Conservation (phyloP, 305 asterid genomes). For the Rubia tinctorum region DNA sequence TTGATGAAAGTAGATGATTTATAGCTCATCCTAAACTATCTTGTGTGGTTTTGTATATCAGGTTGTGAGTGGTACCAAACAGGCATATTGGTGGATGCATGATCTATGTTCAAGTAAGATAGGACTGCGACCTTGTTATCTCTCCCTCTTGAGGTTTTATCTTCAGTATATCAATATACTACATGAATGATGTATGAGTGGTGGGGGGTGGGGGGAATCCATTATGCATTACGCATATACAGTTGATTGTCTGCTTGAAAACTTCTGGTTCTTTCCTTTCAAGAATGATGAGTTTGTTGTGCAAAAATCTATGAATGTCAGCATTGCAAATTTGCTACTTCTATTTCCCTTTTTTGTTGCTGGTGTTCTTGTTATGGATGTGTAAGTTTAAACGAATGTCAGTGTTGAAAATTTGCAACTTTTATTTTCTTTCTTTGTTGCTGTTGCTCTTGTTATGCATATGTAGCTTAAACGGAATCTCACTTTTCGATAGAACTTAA, state of each 20-base stretch:
- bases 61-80: constrained; percentile 25
- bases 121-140: neutral
- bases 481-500: neutral
- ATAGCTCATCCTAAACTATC: neutral
- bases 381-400: no score
- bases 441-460: neutral
- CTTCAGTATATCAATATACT: neutral
- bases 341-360: neutral
- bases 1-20: neutral
- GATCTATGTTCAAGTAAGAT: constrained; percentile 92
- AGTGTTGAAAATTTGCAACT: neutral
- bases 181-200: neutral
- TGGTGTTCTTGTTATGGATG: no score
- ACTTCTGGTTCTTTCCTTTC: neutral
- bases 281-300: neutral
- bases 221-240: neutral
- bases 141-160: neutral
- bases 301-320: neutral
- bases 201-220: no score
- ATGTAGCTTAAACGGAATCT: neutral
- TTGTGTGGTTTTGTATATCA: constrained; percentile 26
- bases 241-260: constrained; percentile 4
- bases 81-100: constrained; percentile 36
- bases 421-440: neutral
- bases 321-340: neutral